Evolutionary conservation across 2,329 filamentous ascomycete genomes (phyloP).

Genomic region (Rosellinia necatrix): DNA sequence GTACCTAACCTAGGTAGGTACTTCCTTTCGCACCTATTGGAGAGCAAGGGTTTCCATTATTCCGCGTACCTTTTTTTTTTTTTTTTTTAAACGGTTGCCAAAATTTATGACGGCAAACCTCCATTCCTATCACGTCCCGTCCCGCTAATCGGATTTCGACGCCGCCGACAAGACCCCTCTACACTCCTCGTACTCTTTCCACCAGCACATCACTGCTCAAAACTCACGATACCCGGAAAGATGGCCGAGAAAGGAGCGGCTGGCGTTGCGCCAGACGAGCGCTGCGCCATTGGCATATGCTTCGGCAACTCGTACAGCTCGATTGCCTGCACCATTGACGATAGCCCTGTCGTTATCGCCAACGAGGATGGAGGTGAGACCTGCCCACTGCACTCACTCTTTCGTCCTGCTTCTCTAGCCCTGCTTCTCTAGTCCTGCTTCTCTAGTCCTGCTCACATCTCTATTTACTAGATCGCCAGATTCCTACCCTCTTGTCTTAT

Average conservation of each 20-base stretch:
- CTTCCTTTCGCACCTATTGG: slow-evolving; percentile 22
- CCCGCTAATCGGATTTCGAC: slow-evolving; percentile 9
- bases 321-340: slow-evolving; percentile 90
- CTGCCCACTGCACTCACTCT: not conserved
- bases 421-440: not conserved
- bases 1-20: too few relatives aligned
- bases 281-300: slow-evolving; percentile 86
- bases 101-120: slow-evolving; percentile 29
- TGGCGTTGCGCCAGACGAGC: slow-evolving; percentile 59
- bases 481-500: slow-evolving; percentile 92
- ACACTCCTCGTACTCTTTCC: not conserved
- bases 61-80: slow-evolving; percentile 25
- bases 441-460: slow-evolving; percentile 22
- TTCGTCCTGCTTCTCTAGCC: not conserved
- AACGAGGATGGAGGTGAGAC: slow-evolving; percentile 92
- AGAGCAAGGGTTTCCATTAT: slow-evolving; percentile 1
- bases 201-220: not conserved
- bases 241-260: slow-evolving; percentile 44
- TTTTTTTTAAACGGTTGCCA: slow-evolving; percentile 28
- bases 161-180: slow-evolving; percentile 14
- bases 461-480: slow-evolving; percentile 79
- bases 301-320: slow-evolving; percentile 99
- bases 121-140: slow-evolving; percentile 14
- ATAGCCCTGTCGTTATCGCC: slow-evolving; percentile 96
- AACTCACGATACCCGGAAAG: not conserved